Evolutionary conservation across 192 early-diverging fungal species (phyloP), one percentile per base, ranked within the genome.

Genomic region (Coemansia sp.): DNA sequence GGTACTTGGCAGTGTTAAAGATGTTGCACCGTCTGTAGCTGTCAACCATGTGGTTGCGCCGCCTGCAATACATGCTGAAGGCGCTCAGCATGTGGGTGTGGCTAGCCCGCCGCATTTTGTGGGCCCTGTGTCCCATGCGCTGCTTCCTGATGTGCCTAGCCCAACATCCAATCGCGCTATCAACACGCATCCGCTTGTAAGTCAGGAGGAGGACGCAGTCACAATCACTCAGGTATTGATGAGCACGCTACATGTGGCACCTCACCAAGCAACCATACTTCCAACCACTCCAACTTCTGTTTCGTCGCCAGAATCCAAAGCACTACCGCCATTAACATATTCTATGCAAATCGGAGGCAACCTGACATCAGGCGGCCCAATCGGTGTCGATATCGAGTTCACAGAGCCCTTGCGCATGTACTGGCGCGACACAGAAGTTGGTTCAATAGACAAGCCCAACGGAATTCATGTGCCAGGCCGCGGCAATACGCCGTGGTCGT

Each of bases 351-450:
- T 78, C 9, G 64, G 58, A 0, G 75, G 70, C 2, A 78, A 66
- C 36, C 9, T 78, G 66, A 69, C 70, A 0, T 77, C 75, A 0
- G 75, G 70, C 28, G 75, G 69, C 0, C 75, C 75, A 17, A 72
- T 77, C 14, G 75, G 75, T 18, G 66, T 77, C 9, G 56, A 61
- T 21, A 72, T 77, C 14, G 69, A 77, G 69, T 77, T 77, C 26
- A 71, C 66, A 3, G 75, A 77, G 59, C 75, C 75, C 2, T 63
- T 77, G 25, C 65, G 66, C 10, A 56, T 77, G 34, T 58, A 68
- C 28, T 77, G 75, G 75, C 62, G 60, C 42, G 75, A 77, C 51
- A 36, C 36, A 1, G 69, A 72, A 55, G 56, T 77, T 10, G 75
- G 75, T 10, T 42, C 66, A 0, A 56, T 77, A 5, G 28, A 51